A percentile compares a stretch with the other conserved stretches of the same genome.
Evolutionary conservation across 441 rosid species (phyloP).

Genomic region (Raphanus hybrid): DNA sequence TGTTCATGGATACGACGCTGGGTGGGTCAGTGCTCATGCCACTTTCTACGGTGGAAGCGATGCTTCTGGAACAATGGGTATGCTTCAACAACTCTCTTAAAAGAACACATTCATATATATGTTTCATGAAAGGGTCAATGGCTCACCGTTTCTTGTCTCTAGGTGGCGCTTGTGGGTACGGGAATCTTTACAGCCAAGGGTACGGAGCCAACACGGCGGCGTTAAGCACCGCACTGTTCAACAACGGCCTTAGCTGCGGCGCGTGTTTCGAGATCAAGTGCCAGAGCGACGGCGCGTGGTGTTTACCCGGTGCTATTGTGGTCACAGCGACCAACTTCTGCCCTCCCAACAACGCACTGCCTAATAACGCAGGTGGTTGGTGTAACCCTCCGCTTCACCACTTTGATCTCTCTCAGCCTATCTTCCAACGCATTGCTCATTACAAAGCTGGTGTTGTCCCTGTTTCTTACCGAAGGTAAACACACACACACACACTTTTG

Average conservation of each 20-base stretch:
- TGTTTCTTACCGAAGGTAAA: constrained; percentile 71
- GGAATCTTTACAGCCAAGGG: constrained; percentile 86
- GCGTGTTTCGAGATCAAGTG: constrained; percentile 88
- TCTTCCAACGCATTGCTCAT: constrained; percentile 75
- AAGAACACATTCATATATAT: background rate
- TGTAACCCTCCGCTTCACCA: constrained; percentile 81
- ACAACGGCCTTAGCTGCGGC: constrained; percentile 89
- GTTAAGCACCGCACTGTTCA: constrained; percentile 89
- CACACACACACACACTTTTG: background rate
- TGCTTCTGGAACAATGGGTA: constrained; percentile 99
- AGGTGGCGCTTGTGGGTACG: constrained; percentile 99
- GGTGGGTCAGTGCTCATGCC: constrained; percentile 91
- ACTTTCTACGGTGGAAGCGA: constrained; percentile 98
- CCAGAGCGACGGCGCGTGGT: constrained; percentile 73
- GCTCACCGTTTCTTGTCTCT: background rate
- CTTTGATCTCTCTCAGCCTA: constrained; percentile 77
- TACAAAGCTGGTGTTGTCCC: constrained; percentile 78
- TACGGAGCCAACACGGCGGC: constrained; percentile 97
- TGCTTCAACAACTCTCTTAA: background rate
- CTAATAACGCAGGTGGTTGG: constrained; percentile 77
- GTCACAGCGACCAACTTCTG: constrained; percentile 95
- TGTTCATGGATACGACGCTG: constrained; percentile 65
- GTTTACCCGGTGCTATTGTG: constrained; percentile 75
- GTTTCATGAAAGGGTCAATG: background rate
- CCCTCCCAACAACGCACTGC: constrained; percentile 75